Evolutionary conservation across 192 early-diverging fungal species (phyloP).

Genomic region (Umbelopsis vinacea): DNA sequence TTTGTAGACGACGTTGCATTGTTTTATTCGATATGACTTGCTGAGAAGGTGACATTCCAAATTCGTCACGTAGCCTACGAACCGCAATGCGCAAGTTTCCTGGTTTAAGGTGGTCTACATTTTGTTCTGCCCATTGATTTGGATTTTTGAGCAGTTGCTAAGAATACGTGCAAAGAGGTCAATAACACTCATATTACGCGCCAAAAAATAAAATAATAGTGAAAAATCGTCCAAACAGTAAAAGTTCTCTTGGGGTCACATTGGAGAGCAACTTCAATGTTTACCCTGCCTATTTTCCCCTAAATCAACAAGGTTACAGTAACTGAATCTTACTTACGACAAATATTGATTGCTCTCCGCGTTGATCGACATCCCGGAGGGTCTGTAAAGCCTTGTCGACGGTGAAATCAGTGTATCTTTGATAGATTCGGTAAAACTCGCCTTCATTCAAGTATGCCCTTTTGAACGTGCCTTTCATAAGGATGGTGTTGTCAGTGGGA

Average conservation of each 20-base stretch:
- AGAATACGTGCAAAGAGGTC: neutral
- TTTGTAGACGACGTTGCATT: conserved; percentile 43
- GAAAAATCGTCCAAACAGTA: neutral
- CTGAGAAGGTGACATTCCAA: conserved; percentile 51
- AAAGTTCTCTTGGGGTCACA: too few relatives aligned
- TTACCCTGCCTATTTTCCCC: neutral
- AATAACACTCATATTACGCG: neutral
- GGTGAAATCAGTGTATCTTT: conserved; percentile 37
- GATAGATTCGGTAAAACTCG: conserved; percentile 25
- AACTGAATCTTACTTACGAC: conserved; percentile 1
- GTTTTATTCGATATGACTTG: conserved; percentile 41
- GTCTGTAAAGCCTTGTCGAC: conserved; percentile 27
- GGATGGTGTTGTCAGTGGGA: neutral
- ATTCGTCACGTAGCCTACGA: conserved; percentile 32
- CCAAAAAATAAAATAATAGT: neutral
- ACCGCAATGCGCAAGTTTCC: conserved; percentile 44
- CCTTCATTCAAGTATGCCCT: neutral
- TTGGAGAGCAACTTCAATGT: neutral
- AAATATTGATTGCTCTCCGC: conserved; percentile 14
- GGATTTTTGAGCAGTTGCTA: conserved; percentile 47
- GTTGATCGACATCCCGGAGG: conserved; percentile 26
- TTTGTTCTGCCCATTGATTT: conserved; percentile 45
- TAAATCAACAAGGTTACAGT: neutral
- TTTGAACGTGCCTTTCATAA: conserved; percentile 26
- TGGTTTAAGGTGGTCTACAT: neutral